These are phyloP conservation scores for Arabidopsis hybrid DNA, from an alignment of 441 rosid genomes.

Conservation along the genomic window DNA sequence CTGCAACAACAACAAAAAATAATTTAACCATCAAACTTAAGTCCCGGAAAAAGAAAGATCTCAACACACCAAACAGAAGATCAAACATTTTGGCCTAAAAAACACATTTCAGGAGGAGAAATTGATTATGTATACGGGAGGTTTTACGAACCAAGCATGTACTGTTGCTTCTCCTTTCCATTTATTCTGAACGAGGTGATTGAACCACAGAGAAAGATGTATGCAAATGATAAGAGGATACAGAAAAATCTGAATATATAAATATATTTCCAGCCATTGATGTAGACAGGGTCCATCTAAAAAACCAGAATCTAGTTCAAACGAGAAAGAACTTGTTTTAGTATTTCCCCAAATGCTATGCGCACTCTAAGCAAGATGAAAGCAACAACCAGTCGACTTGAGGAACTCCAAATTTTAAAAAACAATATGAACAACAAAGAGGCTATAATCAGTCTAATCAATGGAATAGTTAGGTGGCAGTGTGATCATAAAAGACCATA, in stretches of 20 bases:
- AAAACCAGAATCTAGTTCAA: too few relatives aligned
- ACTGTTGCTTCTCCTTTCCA: background rate
- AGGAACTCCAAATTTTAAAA: constrained; percentile 3
- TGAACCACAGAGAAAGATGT: constrained; percentile 3
- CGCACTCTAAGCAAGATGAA: background rate
- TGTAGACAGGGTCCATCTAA: too few relatives aligned
- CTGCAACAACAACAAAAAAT: constrained; percentile 51
- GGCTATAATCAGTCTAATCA: background rate
- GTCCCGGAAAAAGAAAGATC: background rate
- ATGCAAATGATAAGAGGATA: constrained; percentile 15
- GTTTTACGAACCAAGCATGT: background rate
- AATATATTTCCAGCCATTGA: background rate
- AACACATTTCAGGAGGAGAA: background rate
- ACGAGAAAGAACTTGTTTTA: too few relatives aligned
- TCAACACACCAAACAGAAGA: constrained; percentile 30
- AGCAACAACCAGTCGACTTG: constrained; percentile 8
- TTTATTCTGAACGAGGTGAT: background rate
- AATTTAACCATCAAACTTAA: constrained; percentile 3
- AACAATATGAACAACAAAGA: constrained; percentile 7
- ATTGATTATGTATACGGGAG: too few relatives aligned
- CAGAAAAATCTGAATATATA: background rate
- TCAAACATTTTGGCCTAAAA: background rate
- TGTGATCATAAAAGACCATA: background rate
- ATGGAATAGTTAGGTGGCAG: background rate
- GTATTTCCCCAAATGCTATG: too few relatives aligned